These are phyloP conservation scores for Colletotrichum viniferum DNA, from an alignment of 2,329 filamentous ascomycete genomes.

Conservation along the genomic window DNA sequence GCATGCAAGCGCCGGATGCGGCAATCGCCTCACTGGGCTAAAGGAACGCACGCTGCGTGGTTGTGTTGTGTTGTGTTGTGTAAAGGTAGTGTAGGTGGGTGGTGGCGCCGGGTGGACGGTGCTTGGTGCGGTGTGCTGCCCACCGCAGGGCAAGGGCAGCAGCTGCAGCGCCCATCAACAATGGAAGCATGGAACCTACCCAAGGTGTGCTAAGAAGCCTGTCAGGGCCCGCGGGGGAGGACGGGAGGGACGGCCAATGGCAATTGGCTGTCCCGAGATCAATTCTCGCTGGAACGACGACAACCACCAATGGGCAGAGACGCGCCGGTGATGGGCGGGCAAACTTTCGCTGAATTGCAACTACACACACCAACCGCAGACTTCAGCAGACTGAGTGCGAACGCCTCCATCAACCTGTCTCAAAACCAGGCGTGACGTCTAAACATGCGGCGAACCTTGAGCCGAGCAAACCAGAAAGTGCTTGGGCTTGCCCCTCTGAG, in stretches of 20 bases:
- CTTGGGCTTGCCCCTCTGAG: conserved; percentile 3
- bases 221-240: background rate
- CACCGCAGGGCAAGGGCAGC: background rate
- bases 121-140: background rate
- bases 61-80: background rate
- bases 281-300: conserved; percentile 21
- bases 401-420: background rate
- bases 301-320: background rate
- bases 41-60: background rate
- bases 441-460: background rate
- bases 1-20: conserved; percentile 17
- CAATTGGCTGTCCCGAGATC: background rate
- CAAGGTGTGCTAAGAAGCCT: background rate
- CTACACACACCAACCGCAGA: background rate
- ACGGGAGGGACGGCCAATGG: conserved; percentile 8
- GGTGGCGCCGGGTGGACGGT: background rate
- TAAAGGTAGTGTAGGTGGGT: background rate
- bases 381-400: background rate
- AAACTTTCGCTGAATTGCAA: conserved; percentile 21
- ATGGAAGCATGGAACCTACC: background rate
- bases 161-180: background rate
- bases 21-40: background rate
- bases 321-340: background rate
- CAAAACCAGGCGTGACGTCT: background rate
- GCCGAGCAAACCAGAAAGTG: conserved; percentile 1